phyloP scores from a whole-genome alignment of 192 early-diverging fungal genomes.

The Umbelopsis sp. region DNA sequence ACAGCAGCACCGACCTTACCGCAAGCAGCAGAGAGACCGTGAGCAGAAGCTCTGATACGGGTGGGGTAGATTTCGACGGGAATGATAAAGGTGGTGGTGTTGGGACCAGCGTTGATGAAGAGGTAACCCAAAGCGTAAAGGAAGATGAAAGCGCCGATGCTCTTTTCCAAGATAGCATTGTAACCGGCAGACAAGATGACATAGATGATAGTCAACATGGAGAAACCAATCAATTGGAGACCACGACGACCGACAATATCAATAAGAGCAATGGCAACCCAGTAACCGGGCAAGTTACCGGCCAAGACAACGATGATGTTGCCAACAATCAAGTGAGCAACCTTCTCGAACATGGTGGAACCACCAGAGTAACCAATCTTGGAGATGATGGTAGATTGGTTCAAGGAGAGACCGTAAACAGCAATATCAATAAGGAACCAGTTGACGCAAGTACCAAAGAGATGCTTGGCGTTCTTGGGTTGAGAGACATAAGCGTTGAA shows the following conservation, averaged over 20 bases:
- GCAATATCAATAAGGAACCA: slow-evolving; percentile 73
- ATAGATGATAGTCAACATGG: slow-evolving; percentile 62
- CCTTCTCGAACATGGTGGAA: slow-evolving; percentile 22
- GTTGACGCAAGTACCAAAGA: slow-evolving; percentile 65
- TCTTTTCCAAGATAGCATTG: slow-evolving; percentile 53
- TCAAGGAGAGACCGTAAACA: slow-evolving; percentile 44
- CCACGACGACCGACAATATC: slow-evolving; percentile 82
- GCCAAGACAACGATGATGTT: slow-evolving; percentile 86
- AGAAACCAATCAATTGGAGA: slow-evolving; percentile 88
- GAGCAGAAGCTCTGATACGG: slow-evolving; percentile 60
- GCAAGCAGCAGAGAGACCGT: slow-evolving; percentile 71
- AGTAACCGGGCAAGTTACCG: slow-evolving; percentile 88
- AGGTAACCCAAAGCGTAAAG: slow-evolving; percentile 44
- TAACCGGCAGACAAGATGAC: slow-evolving; percentile 57
- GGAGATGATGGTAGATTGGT: slow-evolving; percentile 59
- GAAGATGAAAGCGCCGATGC: slow-evolving; percentile 51
- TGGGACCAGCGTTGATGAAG: slow-evolving; percentile 73
- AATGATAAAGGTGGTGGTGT: slow-evolving; percentile 72
- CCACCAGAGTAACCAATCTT: slow-evolving; percentile 59
- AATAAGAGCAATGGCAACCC: slow-evolving; percentile 81
- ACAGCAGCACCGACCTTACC: slow-evolving; percentile 70
- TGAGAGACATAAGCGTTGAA: slow-evolving; percentile 64
- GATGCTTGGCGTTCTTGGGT: slow-evolving; percentile 72
- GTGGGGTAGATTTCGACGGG: slow-evolving; percentile 64
- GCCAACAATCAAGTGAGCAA: slow-evolving; percentile 58